Evolutionary conservation across 352 stramenopile genomes (phyloP), one percentile per base, ranked within the genome.

Genomic region (Aphanomyces cochlioides): DNA sequence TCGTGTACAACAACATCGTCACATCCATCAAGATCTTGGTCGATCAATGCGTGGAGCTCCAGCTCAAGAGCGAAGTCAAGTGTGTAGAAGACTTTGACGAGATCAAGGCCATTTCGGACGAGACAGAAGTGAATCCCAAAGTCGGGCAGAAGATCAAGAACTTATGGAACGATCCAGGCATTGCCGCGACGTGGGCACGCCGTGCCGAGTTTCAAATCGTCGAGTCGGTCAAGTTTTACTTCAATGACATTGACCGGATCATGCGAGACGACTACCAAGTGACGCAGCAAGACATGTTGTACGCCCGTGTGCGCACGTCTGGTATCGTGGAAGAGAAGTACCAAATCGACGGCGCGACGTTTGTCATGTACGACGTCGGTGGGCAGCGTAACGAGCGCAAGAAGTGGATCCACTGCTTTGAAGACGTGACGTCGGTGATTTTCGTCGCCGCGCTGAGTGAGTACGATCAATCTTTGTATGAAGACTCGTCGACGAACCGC

Each of bases 401-500:
- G 74, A 98, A 98, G 80, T 98, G 96, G 95, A 98, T 98, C 78
- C 93, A 98, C 77, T 98, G 91, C 74, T 98, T 98, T 73, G 96
- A 98, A 75, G 90, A 98, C 74, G 93, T 98, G 38, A 98, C 93
- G 21, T 91, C 90, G 43, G 94, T 98, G 56, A 98, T 98, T 78
- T 98, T 98, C 78, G 94, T 98, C 54, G 95, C 92, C 19, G 94
- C 95, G 36, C 79, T 98, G 54, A 97, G 85, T 69, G 95, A 98
- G 76, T 98, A 98, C 78, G 92, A 98, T 74, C 93, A 98, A 77
- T 88, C 80, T 69, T 81, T 98, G 64, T 98, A 97, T 75, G 93
- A 98, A 78, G 95, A 98, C 79, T 85, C 84, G 61, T 92, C 81
- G 53, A 92, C 89, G 28, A 98, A 98, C 81, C 83, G 93, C 58